phyloP scores from a whole-genome alignment of 2,329 filamentous ascomycete species.

The Coniochaeta sp. region DNA sequence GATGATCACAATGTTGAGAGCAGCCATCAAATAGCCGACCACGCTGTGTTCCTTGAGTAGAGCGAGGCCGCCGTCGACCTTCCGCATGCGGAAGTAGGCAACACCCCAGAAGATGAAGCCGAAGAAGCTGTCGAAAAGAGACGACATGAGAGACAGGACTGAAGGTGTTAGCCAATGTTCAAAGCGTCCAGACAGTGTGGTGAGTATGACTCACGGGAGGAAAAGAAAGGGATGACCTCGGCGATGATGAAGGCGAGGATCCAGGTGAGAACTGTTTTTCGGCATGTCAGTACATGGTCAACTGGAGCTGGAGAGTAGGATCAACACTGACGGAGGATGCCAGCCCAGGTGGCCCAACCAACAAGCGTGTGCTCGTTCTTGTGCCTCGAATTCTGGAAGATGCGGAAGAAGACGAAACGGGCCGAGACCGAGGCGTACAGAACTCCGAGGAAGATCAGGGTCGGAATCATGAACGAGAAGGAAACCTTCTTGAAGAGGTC shows the following conservation, averaged over 20 bases:
- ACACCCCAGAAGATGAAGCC: conserved; percentile 94
- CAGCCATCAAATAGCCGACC: conserved; percentile 44
- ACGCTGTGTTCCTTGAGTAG: conserved; percentile 47
- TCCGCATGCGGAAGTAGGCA: conserved; percentile 71
- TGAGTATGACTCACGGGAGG: conserved; percentile 51
- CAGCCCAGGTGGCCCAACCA: conserved; percentile 74
- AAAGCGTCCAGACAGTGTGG: conserved; percentile 21
- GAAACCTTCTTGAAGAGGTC: conserved; percentile 73
- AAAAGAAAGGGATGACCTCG: conserved; percentile 91
- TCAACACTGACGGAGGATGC: conserved; percentile 52
- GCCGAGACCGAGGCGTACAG: conserved; percentile 86
- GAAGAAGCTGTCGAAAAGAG: conserved; percentile 86
- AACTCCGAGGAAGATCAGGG: conserved; percentile 85
- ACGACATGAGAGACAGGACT: conserved; percentile 71
- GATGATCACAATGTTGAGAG: conserved; percentile 68
- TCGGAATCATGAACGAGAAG: conserved; percentile 94
- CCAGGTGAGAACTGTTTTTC: conserved; percentile 62
- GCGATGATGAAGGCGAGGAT: conserved; percentile 87
- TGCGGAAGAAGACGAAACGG: conserved; percentile 85
- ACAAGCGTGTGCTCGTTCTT: conserved; percentile 72
- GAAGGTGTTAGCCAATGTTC: conserved; percentile 4
- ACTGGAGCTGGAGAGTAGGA: conserved; percentile 1
- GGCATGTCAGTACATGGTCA: conserved; percentile 9
- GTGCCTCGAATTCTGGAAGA: conserved; percentile 75
- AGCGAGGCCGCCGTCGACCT: conserved; percentile 50